Base-by-base conservation (phyloP, 345 rosid species). In the Erucastrum elatum region DNA sequence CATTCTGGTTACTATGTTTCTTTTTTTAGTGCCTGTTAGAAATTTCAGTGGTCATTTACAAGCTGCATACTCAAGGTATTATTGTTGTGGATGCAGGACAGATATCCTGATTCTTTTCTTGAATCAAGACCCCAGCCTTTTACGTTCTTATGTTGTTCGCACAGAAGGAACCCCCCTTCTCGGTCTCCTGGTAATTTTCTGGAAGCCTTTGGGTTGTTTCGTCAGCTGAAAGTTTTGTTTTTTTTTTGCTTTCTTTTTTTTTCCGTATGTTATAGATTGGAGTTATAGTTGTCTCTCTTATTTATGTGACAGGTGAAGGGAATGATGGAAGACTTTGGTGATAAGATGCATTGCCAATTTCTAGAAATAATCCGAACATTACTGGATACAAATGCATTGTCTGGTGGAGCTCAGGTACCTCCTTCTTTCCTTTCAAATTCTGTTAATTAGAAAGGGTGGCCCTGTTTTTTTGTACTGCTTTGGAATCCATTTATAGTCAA, bases 311-410 rank as follows among this genome's bases (percentile, higher is more conserved):
- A 96, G 99, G 98, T 96, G 68, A 91, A 91, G 82, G 97, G 99
- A 70, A 89, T 96, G 98, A 80, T 89, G 81, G 93, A 97, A 66
- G 98, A 93, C 80, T 93, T 93, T 75, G 97, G 93, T 76, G 95
- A 87, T 31, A 92, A 89, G 84, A 91, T 96, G 99, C 91, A 96
- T 67, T 96, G 97, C 87, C 98, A 96, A 70, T 96, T 96, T 87
- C 94, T 91, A 63, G 99, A 96, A 84, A 96, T 93, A 84, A 89
- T 96, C 66, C 94, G 99, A 41, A 93, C 91, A 86, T 89, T 96
- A 82, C 85, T 96, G 84, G 99, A 96, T 86, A 87, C 99, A 12
- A 88, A 86, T 75, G 85, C 97, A 70, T 79, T 88, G 72, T 82
- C 97, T 39, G 98, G 80, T 75, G 83, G 96, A 81, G 86, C 90